A percentile compares a stretch with the other conserved stretches of the same genome.
phyloP scores from a whole-genome alignment of 2,329 filamentous ascomycete species.

The Aspergillus novoparasiticus region DNA sequence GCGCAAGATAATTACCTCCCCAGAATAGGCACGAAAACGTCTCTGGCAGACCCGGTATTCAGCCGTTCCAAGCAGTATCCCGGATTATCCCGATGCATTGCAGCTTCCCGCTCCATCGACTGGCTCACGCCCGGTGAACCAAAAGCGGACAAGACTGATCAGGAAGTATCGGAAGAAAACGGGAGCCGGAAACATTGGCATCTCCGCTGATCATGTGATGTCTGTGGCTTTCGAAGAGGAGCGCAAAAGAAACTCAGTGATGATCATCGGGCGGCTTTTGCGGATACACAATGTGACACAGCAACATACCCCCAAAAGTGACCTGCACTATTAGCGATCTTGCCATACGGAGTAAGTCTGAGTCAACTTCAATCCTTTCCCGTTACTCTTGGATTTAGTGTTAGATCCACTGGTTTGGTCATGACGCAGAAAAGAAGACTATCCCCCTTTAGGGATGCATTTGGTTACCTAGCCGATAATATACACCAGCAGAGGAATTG shows the following conservation, averaged over 20 bases:
- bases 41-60: constrained; percentile 17
- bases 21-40: background rate
- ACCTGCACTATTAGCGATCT: background rate
- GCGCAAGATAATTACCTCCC: too few species aligned
- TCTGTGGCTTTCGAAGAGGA: constrained; percentile 4
- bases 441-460: background rate
- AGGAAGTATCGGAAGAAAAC: constrained; percentile 26
- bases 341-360: background rate
- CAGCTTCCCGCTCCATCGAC: constrained; percentile 18
- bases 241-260: background rate
- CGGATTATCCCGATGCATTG: constrained; percentile 25
- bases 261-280: background rate
- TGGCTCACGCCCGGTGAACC: constrained; percentile 31
- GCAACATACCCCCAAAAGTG: background rate
- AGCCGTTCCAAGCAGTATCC: constrained; percentile 13
- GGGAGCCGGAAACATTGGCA: constrained; percentile 23
- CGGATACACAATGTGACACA: background rate
- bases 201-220: constrained; percentile 33
- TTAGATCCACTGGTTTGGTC: background rate
- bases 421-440: background rate
- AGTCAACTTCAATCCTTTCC: background rate
- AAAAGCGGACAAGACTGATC: constrained; percentile 31
- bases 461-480: background rate
- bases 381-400: background rate
- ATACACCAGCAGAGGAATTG: background rate